Percentiles rank a stretch among this genome's conserved stretches.
These are phyloP conservation scores for Taphrina communis DNA, from an alignment of 1,139 yeast species.

Conservation along the genomic window DNA sequence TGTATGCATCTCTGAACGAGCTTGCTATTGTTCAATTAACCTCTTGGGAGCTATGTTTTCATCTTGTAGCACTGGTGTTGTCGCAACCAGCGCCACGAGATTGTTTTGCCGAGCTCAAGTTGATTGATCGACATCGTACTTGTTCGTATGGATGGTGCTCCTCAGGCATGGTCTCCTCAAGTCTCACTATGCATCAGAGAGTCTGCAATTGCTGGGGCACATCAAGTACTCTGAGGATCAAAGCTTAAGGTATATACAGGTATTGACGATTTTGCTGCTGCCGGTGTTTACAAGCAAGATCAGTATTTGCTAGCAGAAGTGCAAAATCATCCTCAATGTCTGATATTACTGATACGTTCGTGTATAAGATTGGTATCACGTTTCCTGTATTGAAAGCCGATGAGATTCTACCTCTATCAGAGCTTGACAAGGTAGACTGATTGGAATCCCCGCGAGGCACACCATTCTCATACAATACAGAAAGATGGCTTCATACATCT, in stretches of 20 bases:
- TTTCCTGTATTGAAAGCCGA: conserved; percentile 20
- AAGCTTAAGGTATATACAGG: background rate
- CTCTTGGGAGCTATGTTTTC: background rate
- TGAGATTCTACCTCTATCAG: conserved; percentile 23
- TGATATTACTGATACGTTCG: background rate
- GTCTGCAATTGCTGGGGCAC: no score
- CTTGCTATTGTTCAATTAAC: background rate
- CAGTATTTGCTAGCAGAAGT: background rate
- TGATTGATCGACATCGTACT: background rate
- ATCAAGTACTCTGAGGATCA: no score
- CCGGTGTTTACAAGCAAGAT: background rate
- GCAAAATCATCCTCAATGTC: background rate
- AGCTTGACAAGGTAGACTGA: conserved; percentile 17
- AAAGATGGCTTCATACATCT: conserved; percentile 39
- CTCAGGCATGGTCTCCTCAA: no score
- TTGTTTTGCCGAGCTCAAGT: background rate
- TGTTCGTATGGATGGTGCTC: conserved; percentile 20
- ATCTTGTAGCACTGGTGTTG: background rate
- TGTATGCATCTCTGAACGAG: background rate
- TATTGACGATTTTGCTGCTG: no score
- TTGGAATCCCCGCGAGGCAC: no score
- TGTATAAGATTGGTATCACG: conserved; percentile 31
- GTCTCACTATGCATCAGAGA: no score
- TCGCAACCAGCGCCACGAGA: conserved; percentile 14
- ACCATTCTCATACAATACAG: background rate